Base-by-base conservation (phyloP, 306 rosid species). In the Trifolium fragiferum region DNA sequence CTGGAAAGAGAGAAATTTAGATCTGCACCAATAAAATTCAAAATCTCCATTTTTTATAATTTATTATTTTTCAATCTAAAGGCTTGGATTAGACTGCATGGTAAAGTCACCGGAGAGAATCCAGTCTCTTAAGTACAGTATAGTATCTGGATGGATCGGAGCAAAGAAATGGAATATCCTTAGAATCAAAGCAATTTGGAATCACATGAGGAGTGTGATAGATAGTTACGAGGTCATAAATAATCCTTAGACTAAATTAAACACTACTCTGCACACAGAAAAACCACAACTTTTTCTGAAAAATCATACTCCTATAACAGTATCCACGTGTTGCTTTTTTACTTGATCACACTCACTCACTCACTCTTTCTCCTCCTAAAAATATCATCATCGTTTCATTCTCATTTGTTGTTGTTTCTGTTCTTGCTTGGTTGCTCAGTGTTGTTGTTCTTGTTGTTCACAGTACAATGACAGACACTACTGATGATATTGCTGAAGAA, bases 401-500 rank as follows among this genome's bases (percentile, higher is more conserved):
- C 25, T 23, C 30, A 25, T 25, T 9, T 40, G 3, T 10, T 38
- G 44, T 43, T 43, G 49, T 43, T 13, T 11, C 1, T 5, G 5
- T 13, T 44, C 7, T 4, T 44, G 0, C 53, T 64, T 64, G 33
- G 33, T 30, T 30, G 11, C 16, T 64, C 25, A 51, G 58, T 7
- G 58, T 51, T 50, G 58, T 51, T 50, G 20, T 63, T 11, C 20
- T 49, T 25, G 4, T 68, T 14, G 33, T 33, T 20, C 20, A 20
- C 11, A n/a, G n/a, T n/a, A 47, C 78, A 77, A 93, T 93, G 98
- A 87, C 98, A 59, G 98, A 93, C 82, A 91, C 91, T 12, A 93
- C 96, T 2, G 98, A 93, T 32, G 98, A 93, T 43, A 88, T 93
- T 44, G 97, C 97, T 0, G 97, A 91, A 82, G 98, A 93, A 82